Percentiles rank a stretch among this genome's conserved stretches.
phyloP scores from a whole-genome alignment of 306 rosid genomes.

The Cucurbita moschata region DNA sequence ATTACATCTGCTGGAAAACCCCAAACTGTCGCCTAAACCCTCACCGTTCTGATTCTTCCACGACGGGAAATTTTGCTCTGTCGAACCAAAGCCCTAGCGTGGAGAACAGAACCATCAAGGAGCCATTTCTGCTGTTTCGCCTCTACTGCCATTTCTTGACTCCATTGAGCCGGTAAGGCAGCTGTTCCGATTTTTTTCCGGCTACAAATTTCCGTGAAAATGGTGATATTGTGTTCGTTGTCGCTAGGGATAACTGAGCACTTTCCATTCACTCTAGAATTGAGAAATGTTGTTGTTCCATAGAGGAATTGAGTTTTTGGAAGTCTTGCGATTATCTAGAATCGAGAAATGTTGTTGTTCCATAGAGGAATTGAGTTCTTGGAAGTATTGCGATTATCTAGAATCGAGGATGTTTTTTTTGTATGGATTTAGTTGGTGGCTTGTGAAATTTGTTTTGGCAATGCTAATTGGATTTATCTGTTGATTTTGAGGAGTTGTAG shows the following conservation, averaged over 20 bases:
- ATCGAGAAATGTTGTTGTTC: background rate
- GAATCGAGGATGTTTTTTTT: background rate
- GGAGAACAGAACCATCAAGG: background rate
- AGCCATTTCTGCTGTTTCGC: background rate
- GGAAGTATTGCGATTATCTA: background rate
- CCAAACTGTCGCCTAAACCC: constrained; percentile 1
- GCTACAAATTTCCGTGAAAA: background rate
- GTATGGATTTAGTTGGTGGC: background rate
- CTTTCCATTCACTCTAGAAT: background rate
- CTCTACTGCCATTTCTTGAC: background rate
- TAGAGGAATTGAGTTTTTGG: background rate
- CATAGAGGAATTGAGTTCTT: background rate
- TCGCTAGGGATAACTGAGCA: no score
- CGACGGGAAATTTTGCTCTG: background rate
- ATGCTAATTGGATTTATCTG: background rate
- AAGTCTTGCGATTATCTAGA: background rate
- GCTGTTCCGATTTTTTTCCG: background rate
- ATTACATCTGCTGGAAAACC: background rate
- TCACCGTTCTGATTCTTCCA: background rate
- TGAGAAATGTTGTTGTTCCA: background rate
- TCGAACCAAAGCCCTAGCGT: constrained; percentile 2
- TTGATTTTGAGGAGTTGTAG: background rate
- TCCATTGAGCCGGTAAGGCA: background rate
- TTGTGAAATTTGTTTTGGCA: background rate
- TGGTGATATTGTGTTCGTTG: no score